Evolutionary conservation across 176 grass and related monocot genomes (phyloP), one percentile per base, ranked within the genome.

Genomic region (Musa troglodytarum): DNA sequence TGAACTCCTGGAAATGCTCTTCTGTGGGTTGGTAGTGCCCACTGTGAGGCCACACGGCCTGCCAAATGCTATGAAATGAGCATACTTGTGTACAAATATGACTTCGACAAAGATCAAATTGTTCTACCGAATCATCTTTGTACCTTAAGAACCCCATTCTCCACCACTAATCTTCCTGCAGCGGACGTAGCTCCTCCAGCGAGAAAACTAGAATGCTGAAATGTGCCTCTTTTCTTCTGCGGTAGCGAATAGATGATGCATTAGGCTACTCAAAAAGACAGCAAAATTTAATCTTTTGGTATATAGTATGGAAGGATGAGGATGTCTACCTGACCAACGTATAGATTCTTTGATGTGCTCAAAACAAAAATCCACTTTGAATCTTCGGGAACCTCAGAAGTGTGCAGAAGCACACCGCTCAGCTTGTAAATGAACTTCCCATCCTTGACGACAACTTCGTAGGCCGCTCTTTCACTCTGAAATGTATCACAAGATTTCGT

Each of bases 181-280:
- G 93, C 87, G 81, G 93, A 92, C 58, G 93, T 96, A 50, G 93
- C 93, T 85, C 90, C 93, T 64, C 93, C 93, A 14, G 93, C 93
- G 51, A 96, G 89, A 81, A 96, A 96, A 87, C 93, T 96, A 49
- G 93, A 96, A 52, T 96, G 93, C 83, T 96, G 93, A 88, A 96
- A 96, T 85, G 76, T 92, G 20, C 93, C 93, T 72, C 83, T 96
- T 29, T 71, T 86, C 79, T 96, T 96, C 93, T 96, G 89, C 73
- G 86, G 64, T 26, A 75, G n/a, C 55, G 15, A 65, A 34, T 9
- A 50, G 71, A 69, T 65, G 34, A 73, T 43, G 6, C 65, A 54
- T 63, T 51, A 68, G 63, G 22, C 22, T 22, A 22, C 22, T 22
- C 22, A 22, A 22, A 22, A 22, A 22, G 22, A 22, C 22, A 22